Evolutionary conservation across 805 yeast species (phyloP).

Genomic region (Schwanniomyces vanrijiae): DNA sequence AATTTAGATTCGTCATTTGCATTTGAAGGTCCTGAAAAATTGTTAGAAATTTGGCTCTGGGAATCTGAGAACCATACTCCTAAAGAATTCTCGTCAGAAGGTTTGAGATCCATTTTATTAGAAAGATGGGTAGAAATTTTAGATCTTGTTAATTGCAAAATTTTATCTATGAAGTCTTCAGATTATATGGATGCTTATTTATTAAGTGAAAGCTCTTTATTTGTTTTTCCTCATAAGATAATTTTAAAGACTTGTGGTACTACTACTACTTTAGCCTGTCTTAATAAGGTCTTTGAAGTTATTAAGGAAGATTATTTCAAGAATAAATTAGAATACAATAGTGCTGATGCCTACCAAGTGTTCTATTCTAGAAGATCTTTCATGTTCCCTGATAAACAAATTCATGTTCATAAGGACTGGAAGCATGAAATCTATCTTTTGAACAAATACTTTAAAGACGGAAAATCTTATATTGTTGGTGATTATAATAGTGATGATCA

Average conservation of each 20-base stretch:
- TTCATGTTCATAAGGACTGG: conserved; percentile 83
- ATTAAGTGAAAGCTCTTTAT: conserved; percentile 84
- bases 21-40: conserved; percentile 96
- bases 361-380: conserved; percentile 91
- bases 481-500: conserved; percentile 72
- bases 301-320: conserved; percentile 25
- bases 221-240: conserved; percentile 83
- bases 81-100: conserved; percentile 36
- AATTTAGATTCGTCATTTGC: conserved; percentile 86
- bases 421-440: conserved; percentile 70
- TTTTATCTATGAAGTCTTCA: conserved; percentile 75
- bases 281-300: conserved; percentile 58
- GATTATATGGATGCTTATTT: conserved; percentile 75
- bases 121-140: conserved; percentile 69
- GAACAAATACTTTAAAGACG: conserved; percentile 60
- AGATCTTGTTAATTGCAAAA: conserved; percentile 84
- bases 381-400: conserved; percentile 88
- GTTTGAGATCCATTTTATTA: conserved; percentile 64
- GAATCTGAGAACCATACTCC: conserved; percentile 45
- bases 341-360: conserved; percentile 55
- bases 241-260: conserved; percentile 96
- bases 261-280: conserved; percentile 81
- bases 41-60: conserved; percentile 87
- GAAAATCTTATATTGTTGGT: conserved; percentile 76
- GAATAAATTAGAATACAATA: conserved; percentile 20